phyloP scores from a whole-genome alignment of 441 rosid genomes.

The Pelargonium fulgidum region DNA sequence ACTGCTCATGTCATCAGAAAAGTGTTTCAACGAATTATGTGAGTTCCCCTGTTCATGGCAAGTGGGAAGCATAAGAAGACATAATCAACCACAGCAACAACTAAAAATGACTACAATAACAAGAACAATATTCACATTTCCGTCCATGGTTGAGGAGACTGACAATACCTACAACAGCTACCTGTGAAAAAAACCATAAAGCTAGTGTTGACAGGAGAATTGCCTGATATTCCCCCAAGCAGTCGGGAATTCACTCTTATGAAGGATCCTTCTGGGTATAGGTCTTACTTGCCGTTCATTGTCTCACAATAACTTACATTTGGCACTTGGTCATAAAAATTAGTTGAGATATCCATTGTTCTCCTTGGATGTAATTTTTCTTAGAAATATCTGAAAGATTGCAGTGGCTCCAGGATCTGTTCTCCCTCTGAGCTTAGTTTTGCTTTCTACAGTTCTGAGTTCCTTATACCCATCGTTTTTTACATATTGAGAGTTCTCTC shows the following conservation, averaged over 20 bases:
- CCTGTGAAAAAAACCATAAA: neutral
- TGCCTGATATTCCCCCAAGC: too few relatives aligned
- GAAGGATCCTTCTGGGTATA: too few relatives aligned
- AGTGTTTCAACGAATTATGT: slow-evolving; percentile 56
- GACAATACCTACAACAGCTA: neutral
- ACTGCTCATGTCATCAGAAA: slow-evolving; percentile 48
- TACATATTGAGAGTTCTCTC: neutral
- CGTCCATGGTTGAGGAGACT: slow-evolving; percentile 11
- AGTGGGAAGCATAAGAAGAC: slow-evolving; percentile 20
- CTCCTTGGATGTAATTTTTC: too few relatives aligned
- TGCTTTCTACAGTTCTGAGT: neutral
- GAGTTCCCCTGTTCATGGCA: slow-evolving; percentile 46
- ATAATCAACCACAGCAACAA: too few relatives aligned
- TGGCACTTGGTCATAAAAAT: too few relatives aligned
- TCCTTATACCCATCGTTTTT: neutral
- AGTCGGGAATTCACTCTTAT: too few relatives aligned
- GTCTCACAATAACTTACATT: too few relatives aligned
- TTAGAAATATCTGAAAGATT: neutral
- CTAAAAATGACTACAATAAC: too few relatives aligned
- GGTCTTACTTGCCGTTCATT: too few relatives aligned
- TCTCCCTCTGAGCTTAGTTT: neutral
- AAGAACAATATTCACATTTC: neutral
- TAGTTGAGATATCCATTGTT: too few relatives aligned
- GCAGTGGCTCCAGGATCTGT: neutral
- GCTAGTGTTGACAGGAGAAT: neutral